Conservation (phyloP, 441 rosid genomes). For the Biscutella laevigata region DNA sequence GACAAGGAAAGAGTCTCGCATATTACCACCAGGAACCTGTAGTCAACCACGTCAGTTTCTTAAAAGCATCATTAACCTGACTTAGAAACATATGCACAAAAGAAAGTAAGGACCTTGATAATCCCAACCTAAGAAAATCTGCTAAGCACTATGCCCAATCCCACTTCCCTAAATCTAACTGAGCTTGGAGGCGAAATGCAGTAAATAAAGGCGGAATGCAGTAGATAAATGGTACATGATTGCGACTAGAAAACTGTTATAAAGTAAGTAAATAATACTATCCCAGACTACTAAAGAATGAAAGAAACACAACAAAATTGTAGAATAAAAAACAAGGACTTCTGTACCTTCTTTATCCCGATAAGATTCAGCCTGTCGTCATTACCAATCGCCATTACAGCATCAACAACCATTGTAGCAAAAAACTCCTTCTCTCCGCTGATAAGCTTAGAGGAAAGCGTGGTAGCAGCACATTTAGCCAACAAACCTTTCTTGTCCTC, state of each 20-base stretch:
- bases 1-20: constrained; percentile 94
- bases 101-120: background rate
- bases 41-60: constrained; percentile 11
- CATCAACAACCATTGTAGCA: constrained; percentile 88
- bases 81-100: background rate
- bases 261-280: background rate
- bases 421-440: constrained; percentile 97
- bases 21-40: constrained; percentile 96
- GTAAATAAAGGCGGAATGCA: background rate
- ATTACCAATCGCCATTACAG: constrained; percentile 75
- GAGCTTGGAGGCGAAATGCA: background rate
- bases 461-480: constrained; percentile 93
- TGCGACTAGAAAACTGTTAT: background rate
- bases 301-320: background rate
- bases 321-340: background rate
- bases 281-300: background rate
- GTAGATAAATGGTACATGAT: background rate
- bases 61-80: background rate
- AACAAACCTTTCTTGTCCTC: constrained; percentile 87
- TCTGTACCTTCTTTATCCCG: constrained; percentile 77
- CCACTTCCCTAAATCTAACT: background rate
- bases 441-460: constrained; percentile 90
- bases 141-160: background rate
- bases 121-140: background rate
- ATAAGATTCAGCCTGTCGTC: constrained; percentile 82